These are phyloP conservation scores for Guadua angustifolia DNA, from an alignment of 176 grass and related monocot species.

Conservation along the genomic window DNA sequence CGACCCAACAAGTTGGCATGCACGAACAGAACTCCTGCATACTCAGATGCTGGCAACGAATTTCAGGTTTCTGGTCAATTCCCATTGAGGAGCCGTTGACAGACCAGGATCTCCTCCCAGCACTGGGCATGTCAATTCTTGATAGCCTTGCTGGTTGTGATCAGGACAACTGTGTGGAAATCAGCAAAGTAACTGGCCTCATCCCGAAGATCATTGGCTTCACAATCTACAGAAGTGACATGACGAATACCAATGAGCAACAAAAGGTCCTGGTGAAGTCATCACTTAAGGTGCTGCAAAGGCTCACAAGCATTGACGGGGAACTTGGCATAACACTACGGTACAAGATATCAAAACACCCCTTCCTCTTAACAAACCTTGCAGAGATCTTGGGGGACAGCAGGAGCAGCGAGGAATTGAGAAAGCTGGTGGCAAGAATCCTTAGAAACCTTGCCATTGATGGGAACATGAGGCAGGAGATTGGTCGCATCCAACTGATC, in stretches of 20 bases:
- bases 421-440: neutral
- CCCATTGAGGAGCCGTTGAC: neutral
- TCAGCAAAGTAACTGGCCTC: neutral
- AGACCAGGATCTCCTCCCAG: neutral
- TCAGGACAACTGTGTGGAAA: constrained; percentile 7
- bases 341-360: neutral
- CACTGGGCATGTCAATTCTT: constrained; percentile 17
- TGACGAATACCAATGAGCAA: neutral
- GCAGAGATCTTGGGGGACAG: constrained; percentile 2
- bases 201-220: constrained; percentile 28
- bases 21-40: neutral
- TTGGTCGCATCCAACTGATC: constrained; percentile 15
- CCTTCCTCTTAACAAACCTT: constrained; percentile 19
- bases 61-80: neutral
- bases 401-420: neutral
- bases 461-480: neutral
- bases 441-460: neutral
- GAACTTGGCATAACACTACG: neutral
- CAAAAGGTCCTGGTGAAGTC: neutral
- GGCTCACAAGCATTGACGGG: neutral
- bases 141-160: neutral
- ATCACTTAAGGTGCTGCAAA: constrained; percentile 10
- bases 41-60: neutral
- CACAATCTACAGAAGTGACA: neutral
- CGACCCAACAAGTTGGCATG: neutral